Evolutionary conservation across 2,329 filamentous ascomycete species (phyloP).

Genomic region (Diaporthe batatas): DNA sequence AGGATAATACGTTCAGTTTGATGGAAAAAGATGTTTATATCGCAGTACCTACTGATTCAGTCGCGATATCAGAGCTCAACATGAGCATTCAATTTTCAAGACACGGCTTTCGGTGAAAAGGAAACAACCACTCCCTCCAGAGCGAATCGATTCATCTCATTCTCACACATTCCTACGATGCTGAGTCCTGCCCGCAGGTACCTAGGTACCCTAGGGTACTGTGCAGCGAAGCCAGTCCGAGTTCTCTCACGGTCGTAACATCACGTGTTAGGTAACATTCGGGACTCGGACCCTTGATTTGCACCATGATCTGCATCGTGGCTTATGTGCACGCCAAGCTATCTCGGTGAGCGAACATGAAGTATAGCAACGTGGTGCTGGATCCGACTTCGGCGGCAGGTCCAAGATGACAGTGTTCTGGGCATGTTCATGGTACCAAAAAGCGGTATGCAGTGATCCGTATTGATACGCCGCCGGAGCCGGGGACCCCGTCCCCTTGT

Average conservation of each 20-base stretch:
- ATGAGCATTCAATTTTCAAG: neutral
- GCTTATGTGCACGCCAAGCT: neutral
- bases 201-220: neutral
- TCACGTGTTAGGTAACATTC: neutral
- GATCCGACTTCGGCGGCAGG: neutral
- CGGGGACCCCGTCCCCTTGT: neutral
- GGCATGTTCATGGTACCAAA: neutral
- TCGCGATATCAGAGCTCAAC: neutral
- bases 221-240: neutral
- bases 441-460: neutral
- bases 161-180: neutral
- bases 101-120: neutral
- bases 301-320: neutral
- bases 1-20: neutral
- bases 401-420: neutral
- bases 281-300: neutral
- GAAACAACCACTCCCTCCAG: neutral
- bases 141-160: neutral
- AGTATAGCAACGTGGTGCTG: neutral
- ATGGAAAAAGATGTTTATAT: slow-evolving; percentile 1
- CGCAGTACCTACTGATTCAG: neutral
- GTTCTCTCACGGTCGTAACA: neutral
- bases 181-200: neutral
- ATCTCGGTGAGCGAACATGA: neutral
- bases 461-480: neutral